Conservation (phyloP, 441 rosid species). For the Populus hybrid region DNA sequence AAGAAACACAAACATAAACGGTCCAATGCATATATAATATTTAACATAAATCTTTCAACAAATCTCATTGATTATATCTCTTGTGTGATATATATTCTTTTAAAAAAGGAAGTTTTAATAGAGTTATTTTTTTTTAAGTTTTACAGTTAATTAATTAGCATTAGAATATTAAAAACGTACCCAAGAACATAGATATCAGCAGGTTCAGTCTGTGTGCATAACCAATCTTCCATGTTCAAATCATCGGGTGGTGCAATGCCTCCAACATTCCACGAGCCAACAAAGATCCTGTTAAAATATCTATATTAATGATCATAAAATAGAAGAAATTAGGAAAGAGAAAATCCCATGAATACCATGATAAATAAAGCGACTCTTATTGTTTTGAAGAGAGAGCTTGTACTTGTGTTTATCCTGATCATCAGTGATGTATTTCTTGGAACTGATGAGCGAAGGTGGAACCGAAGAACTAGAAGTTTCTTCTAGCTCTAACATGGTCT, state of each 20-base stretch:
- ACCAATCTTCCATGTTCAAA: conserved; percentile 74
- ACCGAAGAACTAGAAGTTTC: background rate
- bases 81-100: too few relatives aligned
- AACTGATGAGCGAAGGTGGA: background rate
- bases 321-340: background rate
- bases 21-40: too few relatives aligned
- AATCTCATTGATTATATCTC: too few relatives aligned
- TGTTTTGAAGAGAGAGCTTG: background rate
- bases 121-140: too few relatives aligned
- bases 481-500: background rate
- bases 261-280: conserved; percentile 99
- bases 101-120: background rate
- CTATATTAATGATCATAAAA: conserved; percentile 8
- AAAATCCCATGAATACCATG: background rate
- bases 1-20: too few relatives aligned
- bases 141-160: too few relatives aligned
- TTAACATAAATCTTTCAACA: too few relatives aligned
- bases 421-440: background rate
- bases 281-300: conserved; percentile 61
- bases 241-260: conserved; percentile 78
- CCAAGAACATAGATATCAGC: conserved; percentile 92
- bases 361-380: background rate
- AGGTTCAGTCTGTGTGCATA: conserved; percentile 45
- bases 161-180: conserved; percentile 23
- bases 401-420: background rate